Base-by-base conservation (phyloP, 345 rosid species). In the Gossypium stocksii region DNA sequence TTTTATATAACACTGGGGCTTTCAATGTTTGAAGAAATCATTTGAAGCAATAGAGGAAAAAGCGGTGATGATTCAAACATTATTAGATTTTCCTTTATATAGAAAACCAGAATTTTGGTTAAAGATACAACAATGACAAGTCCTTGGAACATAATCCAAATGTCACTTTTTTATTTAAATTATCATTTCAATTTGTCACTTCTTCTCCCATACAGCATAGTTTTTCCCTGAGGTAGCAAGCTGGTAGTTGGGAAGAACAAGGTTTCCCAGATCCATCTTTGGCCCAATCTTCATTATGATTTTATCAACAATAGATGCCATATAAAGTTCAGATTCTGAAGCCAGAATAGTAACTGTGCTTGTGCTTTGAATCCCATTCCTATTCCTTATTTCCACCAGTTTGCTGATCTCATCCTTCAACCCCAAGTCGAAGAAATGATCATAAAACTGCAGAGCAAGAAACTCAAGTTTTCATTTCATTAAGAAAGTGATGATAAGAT, bases 211-310 rank as follows among this genome's bases (percentile, higher is more conserved):
- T 0, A 94, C 91, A 29, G 81, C 75, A 53, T 78, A 92, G 74
- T 84, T 85, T 7, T 60, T 69, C 65, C 93, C 95, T 0, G 87
- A 80, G 54, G 85, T 66, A 75, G 89, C 90, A 70, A 91, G 77
- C 82, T 58, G 77, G 83, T 84, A 89, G 67, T 79, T 79, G 10
- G 88, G 29, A 61, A 95, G 92, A 62, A 93, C 84, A 4, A 90
- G 93, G 70, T 79, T 79, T 60, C 91, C 93, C 3, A 93, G 76
- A 71, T 93, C 90, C 76, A 7, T 52, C 83, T 83, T 93, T 63
- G 93, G 82, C 10, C 97, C 97, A 25, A 90, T 91, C 85, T 91
- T 90, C 83, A 91, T 78, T 3, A 90, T 87, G 19, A 91, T 68
- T 65, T 86, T 82, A 4, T 80, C 89, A 72, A 85, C 85, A 44